Base-by-base conservation (phyloP, 2,329 filamentous ascomycete genomes). In the Penicillium sp. region DNA sequence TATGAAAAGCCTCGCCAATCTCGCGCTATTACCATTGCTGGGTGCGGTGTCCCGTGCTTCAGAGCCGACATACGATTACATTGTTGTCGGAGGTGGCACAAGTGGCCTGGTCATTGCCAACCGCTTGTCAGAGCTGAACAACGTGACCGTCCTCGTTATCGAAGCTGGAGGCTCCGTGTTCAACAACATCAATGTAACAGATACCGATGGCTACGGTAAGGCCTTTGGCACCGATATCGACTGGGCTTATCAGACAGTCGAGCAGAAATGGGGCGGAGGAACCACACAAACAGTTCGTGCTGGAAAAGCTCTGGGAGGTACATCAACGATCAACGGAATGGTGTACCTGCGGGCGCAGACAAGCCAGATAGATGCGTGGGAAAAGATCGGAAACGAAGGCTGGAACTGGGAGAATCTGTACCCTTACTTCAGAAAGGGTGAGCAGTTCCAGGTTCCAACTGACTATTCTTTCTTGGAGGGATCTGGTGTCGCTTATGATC, bases 221-320 rank as follows among this genome's bases (percentile, higher is more conserved):
- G 65, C 69, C 1, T 70, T 73, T 18, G 67, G 66, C 11, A 72
- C 69, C 2, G 55, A 58, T 1, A 72, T 79, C 26, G 76, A 79
- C 56, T 79, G 73, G 75, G 62, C 64, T 2, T 79, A 77, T 44
- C 54, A 67, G 51, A 76, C 71, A 20, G 69, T 62, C 5, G 66
- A 68, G 14, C 77, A 79, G 55, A 70, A 63, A 25, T 75, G 75
- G 64, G 70, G 64, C 2, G 67, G 60, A 8, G 66, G 67, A 25
- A 53, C 31, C 4, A 58, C 50, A 0, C 60, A 75, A 31, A 62
- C 61, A 4, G 66, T 77, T 44, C 67, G 66, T 43, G 73, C 74
- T n/a, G 77, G 75, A 2, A 79, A 75, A 57, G 75, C 73, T 0
- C 59, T 79, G 2, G 75, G 74, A 42, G 78, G 76, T 6, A 75